Evolutionary conservation across 495 filamentous ascomycete species (phyloP).

Genomic region (Sporormia fimetaria): DNA sequence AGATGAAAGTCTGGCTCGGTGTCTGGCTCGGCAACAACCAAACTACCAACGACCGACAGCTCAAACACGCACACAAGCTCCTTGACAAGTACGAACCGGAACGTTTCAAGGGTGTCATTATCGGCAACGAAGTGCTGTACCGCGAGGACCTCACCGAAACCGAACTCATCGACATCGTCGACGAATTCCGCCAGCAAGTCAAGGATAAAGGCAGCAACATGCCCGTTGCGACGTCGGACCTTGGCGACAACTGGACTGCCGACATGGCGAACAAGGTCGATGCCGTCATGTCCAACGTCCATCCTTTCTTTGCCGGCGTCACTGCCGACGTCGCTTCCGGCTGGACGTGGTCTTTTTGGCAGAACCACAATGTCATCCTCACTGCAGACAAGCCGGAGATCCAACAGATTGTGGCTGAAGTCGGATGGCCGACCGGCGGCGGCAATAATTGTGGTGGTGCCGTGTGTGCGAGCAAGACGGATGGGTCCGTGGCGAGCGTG

Average conservation of each 20-base stretch:
- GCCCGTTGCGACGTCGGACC: conserved; percentile 76
- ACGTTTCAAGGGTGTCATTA: conserved; percentile 72
- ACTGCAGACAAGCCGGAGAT: conserved; percentile 44
- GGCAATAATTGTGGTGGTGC: conserved; percentile 61
- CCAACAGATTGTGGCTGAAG: conserved; percentile 67
- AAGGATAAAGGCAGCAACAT: conserved; percentile 53
- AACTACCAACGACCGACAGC: conserved; percentile 72
- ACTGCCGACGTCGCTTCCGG: conserved; percentile 52
- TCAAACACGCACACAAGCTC: conserved; percentile 69
- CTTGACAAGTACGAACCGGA: conserved; percentile 54
- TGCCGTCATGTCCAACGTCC: conserved; percentile 90
- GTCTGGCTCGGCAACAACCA: conserved; percentile 84
- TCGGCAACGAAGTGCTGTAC: conserved; percentile 92
- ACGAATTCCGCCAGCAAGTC: too few species aligned
- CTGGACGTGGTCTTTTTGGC: conserved; percentile 84
- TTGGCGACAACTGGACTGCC: conserved; percentile 78
- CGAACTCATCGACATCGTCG: conserved; percentile 53
- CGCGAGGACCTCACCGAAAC: conserved; percentile 57
- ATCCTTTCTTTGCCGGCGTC: conserved; percentile 90
- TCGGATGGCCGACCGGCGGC: conserved; percentile 82
- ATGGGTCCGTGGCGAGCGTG: conserved; percentile 65
- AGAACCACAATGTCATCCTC: conserved; percentile 48
- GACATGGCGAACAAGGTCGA: conserved; percentile 59
- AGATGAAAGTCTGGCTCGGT: conserved; percentile 92
- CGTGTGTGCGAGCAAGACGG: conserved; percentile 42